Evolutionary conservation across 805 yeast genomes (phyloP).

Genomic region (Metschnikowia gruessii): DNA sequence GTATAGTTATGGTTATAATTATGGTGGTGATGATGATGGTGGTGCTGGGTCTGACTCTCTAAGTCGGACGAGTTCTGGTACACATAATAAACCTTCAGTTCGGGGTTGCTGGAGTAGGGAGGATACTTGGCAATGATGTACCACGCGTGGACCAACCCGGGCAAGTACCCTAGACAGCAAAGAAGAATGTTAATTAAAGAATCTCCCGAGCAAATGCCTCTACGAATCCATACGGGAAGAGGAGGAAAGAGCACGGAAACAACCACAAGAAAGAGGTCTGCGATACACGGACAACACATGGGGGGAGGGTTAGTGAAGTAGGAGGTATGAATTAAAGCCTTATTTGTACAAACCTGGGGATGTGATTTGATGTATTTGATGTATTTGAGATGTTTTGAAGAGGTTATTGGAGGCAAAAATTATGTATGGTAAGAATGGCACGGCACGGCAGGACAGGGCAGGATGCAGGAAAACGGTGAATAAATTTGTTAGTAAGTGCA

Average conservation of each 20-base stretch:
- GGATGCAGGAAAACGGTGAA: no score
- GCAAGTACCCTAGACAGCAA: constrained; percentile 47
- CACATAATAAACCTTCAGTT: constrained; percentile 34
- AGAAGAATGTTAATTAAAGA: constrained; percentile 42
- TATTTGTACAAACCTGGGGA: no score
- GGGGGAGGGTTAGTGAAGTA: no score
- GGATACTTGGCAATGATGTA: constrained; percentile 49
- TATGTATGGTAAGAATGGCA: no score
- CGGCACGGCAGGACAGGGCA: no score
- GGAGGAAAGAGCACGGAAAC: constrained; percentile 71
- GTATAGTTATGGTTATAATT: constrained; percentile 11
- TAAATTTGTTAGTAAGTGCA: no score
- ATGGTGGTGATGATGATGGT: constrained; percentile 27
- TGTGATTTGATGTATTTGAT: no score
- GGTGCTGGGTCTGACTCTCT: constrained; percentile 27
- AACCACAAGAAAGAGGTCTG: constrained; percentile 57
- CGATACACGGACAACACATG: constrained; percentile 31
- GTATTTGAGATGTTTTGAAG: no score
- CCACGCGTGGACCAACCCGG: constrained; percentile 51
- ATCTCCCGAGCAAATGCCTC: constrained; percentile 59
- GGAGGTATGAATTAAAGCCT: no score
- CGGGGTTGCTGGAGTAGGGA: constrained; percentile 29
- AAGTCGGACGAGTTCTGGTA: constrained; percentile 31
- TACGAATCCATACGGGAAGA: constrained; percentile 62
- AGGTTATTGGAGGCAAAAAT: no score